Conservation (phyloP, 495 filamentous ascomycete genomes). For the Lichenothelia convexa region DNA sequence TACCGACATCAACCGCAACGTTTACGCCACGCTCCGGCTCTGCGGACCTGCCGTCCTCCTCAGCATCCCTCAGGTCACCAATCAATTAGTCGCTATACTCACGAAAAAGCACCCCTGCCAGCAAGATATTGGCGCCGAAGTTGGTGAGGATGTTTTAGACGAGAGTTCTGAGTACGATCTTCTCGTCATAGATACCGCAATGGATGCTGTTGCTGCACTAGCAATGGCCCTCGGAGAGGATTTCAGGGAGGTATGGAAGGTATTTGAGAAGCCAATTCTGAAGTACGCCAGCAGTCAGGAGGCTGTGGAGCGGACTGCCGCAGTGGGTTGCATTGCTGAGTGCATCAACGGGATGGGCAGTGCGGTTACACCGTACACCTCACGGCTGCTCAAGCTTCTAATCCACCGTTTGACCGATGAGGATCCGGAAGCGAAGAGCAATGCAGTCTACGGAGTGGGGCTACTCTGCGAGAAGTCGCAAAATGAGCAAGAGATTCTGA, state of each 20-base stretch:
- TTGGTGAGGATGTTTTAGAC: conserved; percentile 50
- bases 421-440: conserved; percentile 82
- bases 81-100: conserved; percentile 52
- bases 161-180: conserved; percentile 94
- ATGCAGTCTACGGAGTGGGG: conserved; percentile 79
- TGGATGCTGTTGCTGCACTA: conserved; percentile 74
- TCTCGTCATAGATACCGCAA: conserved; percentile 82
- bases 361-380: conserved; percentile 59
- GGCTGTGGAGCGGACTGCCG: conserved; percentile 66
- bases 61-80: conserved; percentile 43
- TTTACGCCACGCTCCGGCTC: conserved; percentile 80
- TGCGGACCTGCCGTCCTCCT: conserved; percentile 75
- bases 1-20: conserved; percentile 86
- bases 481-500: conserved; percentile 49
- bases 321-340: conserved; percentile 83
- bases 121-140: conserved; percentile 44
- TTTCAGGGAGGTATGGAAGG: conserved; percentile 77
- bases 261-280: conserved; percentile 76
- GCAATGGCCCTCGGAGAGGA: conserved; percentile 62
- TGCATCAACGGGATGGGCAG: conserved; percentile 71
- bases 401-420: conserved; percentile 77
- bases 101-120: conserved; percentile 85
- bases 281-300: conserved; percentile 76
- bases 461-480: conserved; percentile 65
- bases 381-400: conserved; percentile 54